Conservation (phyloP, 1,284 basidiomycete genomes). For the Sporisorium scitamineum region DNA sequence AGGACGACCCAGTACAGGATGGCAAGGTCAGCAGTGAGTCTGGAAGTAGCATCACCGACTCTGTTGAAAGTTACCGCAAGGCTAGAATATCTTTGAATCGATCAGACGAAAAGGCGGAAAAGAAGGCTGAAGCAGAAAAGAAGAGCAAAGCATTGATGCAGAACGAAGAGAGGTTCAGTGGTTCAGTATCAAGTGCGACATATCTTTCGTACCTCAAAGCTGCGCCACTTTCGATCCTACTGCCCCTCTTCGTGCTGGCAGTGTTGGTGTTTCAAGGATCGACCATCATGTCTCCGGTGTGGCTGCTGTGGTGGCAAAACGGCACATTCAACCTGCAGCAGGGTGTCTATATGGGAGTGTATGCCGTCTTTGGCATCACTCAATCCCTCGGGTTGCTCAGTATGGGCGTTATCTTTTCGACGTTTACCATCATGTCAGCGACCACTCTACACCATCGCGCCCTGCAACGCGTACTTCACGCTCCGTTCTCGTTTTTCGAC, state of each 20-base stretch:
- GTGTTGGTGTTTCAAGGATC: constrained; percentile 42
- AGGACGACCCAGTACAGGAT: neutral
- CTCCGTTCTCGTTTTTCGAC: constrained; percentile 55
- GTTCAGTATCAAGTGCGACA: constrained; percentile 29
- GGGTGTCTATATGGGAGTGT: constrained; percentile 51
- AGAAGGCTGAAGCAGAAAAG: too few relatives aligned
- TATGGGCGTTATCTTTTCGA: constrained; percentile 43
- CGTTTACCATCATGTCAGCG: constrained; percentile 36
- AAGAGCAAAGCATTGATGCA: constrained; percentile 32
- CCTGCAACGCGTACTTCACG: constrained; percentile 35
- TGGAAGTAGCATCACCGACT: neutral
- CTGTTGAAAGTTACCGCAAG: neutral
- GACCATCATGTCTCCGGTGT: constrained; percentile 43
- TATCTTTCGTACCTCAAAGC: constrained; percentile 40
- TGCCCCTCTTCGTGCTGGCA: constrained; percentile 29
- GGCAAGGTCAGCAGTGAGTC: constrained; percentile 4
- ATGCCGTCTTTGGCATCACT: constrained; percentile 37
- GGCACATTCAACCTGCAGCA: constrained; percentile 15
- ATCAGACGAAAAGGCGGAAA: neutral
- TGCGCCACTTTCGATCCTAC: constrained; percentile 19
- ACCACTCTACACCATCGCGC: constrained; percentile 34
- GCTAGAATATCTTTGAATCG: neutral
- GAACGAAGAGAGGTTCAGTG: constrained; percentile 29
- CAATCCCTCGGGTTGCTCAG: constrained; percentile 43
- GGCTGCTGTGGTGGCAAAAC: constrained; percentile 46